Conservation (phyloP, 306 rosid genomes). For the Echinosophora koreensis region DNA sequence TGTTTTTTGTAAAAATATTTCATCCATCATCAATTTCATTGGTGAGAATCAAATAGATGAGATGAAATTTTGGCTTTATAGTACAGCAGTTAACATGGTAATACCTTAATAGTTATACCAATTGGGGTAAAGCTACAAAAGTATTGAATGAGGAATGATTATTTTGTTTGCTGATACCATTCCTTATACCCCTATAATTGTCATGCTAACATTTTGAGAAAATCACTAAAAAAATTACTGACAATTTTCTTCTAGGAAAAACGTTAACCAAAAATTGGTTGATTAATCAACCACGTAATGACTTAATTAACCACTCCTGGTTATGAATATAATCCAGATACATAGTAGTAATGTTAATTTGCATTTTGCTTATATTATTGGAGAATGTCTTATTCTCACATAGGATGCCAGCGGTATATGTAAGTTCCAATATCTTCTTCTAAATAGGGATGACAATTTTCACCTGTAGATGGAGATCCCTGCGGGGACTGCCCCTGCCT, state of each 20-base stretch:
- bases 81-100: constrained; percentile 4
- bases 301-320: background rate
- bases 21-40: constrained; percentile 83
- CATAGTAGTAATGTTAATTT: constrained; percentile 26
- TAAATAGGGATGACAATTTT: too few relatives aligned
- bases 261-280: constrained; percentile 3
- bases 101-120: constrained; percentile 25
- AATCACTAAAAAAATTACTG: background rate
- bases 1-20: constrained; percentile 66
- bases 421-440: background rate
- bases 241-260: constrained; percentile 24
- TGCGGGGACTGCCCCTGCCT: too few relatives aligned
- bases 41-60: constrained; percentile 64
- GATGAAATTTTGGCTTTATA: constrained; percentile 39
- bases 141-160: background rate
- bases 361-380: constrained; percentile 33
- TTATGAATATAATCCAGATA: constrained; percentile 8
- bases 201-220: constrained; percentile 10
- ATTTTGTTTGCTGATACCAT: constrained; percentile 15
- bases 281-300: background rate
- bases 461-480: too few relatives aligned
- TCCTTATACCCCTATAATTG: constrained; percentile 16
- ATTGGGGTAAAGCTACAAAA: constrained; percentile 39
- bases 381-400: constrained; percentile 13
- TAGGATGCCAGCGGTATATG: background rate